A percentile compares a stretch with the other conserved stretches of the same genome.
phyloP scores from a whole-genome alignment of 2,329 filamentous ascomycete genomes.

The Alternaria alternata region DNA sequence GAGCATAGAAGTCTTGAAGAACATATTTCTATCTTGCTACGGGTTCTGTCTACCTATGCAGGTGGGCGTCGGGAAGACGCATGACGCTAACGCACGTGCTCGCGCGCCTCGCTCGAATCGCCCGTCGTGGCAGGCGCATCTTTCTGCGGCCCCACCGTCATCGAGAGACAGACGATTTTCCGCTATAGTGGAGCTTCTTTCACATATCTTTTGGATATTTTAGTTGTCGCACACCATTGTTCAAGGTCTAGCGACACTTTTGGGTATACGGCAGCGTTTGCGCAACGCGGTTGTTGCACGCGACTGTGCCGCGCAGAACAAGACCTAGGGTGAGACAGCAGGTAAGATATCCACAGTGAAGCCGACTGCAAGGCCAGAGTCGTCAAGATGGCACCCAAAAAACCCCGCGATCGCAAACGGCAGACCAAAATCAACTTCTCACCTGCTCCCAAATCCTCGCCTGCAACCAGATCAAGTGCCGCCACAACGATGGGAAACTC shows the following conservation, averaged over 20 bases:
- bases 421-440: conserved; percentile 57
- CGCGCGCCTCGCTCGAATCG: conserved; percentile 13
- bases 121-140: conserved; percentile 11
- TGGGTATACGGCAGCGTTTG: neutral
- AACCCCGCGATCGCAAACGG: conserved; percentile 36
- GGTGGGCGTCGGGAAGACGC: neutral
- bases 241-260: neutral
- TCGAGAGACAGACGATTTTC: neutral
- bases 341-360: conserved; percentile 3
- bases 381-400: conserved; percentile 36
- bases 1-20: no score
- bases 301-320: conserved; percentile 9
- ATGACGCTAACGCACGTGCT: conserved; percentile 18
- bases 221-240: neutral
- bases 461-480: conserved; percentile 28
- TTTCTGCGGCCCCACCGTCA: conserved; percentile 15
- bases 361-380: neutral
- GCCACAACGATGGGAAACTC: conserved; percentile 9
- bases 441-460: conserved; percentile 52
- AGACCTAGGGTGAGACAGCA: neutral
- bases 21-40: no score
- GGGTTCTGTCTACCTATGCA: neutral
- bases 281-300: conserved; percentile 11
- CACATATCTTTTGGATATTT: neutral
- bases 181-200: neutral